These are phyloP conservation scores for Boletus coccyginus DNA, from an alignment of 768 basidiomycete species.

Conservation along the genomic window DNA sequence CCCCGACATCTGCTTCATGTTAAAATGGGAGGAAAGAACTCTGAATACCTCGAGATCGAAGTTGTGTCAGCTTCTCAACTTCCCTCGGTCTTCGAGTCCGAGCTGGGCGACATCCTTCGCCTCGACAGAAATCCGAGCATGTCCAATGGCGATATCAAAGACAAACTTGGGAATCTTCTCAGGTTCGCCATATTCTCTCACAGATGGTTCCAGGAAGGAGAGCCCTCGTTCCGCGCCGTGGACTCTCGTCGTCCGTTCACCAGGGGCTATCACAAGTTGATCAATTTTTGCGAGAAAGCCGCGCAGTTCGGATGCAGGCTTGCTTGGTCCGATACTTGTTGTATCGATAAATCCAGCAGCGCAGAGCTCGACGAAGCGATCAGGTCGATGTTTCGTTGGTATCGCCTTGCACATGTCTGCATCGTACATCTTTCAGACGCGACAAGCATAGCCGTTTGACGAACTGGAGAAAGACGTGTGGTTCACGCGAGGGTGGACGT, in stretches of 20 bases:
- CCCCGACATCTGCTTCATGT: slow-evolving; percentile 10
- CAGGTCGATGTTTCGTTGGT: slow-evolving; percentile 20
- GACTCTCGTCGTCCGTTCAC: slow-evolving; percentile 2
- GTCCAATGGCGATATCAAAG: not conserved
- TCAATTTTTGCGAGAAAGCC: slow-evolving; percentile 11
- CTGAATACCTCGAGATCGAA: slow-evolving; percentile 2
- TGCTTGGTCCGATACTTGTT: slow-evolving; percentile 17
- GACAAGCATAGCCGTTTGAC: not conserved
- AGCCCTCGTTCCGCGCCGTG: slow-evolving; percentile 1
- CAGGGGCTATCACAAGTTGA: slow-evolving; percentile 10
- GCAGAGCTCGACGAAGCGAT: slow-evolving; percentile 17
- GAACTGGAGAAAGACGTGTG: slow-evolving; percentile 5
- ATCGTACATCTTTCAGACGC: slow-evolving; percentile 13
- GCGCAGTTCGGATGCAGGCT: slow-evolving; percentile 7
- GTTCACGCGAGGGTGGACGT: slow-evolving; percentile 15
- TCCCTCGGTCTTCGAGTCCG: slow-evolving; percentile 3
- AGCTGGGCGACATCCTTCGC: slow-evolving; percentile 2
- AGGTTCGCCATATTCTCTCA: slow-evolving; percentile 18
- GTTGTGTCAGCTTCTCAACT: slow-evolving; percentile 4
- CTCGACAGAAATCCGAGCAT: not conserved
- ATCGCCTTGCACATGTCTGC: slow-evolving; percentile 10
- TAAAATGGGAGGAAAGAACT: not conserved
- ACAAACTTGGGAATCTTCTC: slow-evolving; percentile 1
- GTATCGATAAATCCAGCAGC: slow-evolving; percentile 15
- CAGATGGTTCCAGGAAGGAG: slow-evolving; percentile 11